These are phyloP conservation scores for Enterocytospora artemiae DNA, from an alignment of 371 early-diverging fungal genomes.

Conservation along the genomic window DNA sequence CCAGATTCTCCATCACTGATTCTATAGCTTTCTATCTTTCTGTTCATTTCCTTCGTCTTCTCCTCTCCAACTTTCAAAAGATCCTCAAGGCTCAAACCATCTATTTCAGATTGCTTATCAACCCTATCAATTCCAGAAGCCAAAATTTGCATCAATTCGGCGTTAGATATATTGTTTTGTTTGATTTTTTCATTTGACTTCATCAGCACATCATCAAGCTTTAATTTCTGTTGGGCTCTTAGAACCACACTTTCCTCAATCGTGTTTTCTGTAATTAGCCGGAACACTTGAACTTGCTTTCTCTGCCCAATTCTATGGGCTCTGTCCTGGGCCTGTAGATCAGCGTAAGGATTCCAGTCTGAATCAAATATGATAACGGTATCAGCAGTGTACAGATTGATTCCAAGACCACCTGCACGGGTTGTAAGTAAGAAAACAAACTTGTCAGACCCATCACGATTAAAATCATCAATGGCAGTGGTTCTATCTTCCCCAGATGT, in stretches of 20 bases:
- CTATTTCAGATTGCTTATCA: conserved; percentile 67
- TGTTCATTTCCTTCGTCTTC: conserved; percentile 73
- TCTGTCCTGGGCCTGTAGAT: conserved; percentile 97
- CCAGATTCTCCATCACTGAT: conserved; percentile 64
- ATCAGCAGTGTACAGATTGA: conserved; percentile 95
- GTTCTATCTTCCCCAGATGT: conserved; percentile 83
- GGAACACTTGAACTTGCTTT: conserved; percentile 91
- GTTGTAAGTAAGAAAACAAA: conserved; percentile 67
- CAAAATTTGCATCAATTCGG: conserved; percentile 58
- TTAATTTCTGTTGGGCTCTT: conserved; percentile 82
- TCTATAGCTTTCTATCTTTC: conserved; percentile 71
- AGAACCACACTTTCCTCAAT: conserved; percentile 74
- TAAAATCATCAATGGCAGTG: conserved; percentile 81
- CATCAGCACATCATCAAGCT: conserved; percentile 88
- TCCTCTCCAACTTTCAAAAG: conserved; percentile 72
- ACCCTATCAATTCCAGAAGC: conserved; percentile 71
- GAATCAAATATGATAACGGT: conserved; percentile 97
- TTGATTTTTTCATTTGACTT: conserved; percentile 66
- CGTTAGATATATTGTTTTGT: conserved; percentile 58
- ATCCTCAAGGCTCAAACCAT: conserved; percentile 72
- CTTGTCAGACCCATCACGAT: conserved; percentile 71
- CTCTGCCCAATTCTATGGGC: conserved; percentile 99
- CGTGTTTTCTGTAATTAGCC: conserved; percentile 81
- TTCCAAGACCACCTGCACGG: conserved; percentile 92
- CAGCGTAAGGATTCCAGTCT: conserved; percentile 99